These are phyloP conservation scores for Nemania sp. DNA, from an alignment of 2,329 filamentous ascomycete genomes.

Conservation along the genomic window DNA sequence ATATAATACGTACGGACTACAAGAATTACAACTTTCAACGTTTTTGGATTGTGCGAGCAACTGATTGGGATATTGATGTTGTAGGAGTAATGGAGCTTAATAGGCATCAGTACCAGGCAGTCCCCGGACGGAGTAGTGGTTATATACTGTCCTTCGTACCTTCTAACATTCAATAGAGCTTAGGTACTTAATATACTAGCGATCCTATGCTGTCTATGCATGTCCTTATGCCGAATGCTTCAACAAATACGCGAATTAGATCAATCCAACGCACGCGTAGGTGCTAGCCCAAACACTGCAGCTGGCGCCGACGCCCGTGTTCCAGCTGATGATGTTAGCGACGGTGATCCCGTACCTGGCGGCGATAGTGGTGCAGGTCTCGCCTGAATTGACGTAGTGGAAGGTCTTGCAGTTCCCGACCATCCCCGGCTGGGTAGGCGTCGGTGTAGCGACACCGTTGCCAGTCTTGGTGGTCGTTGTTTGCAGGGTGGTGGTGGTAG, in stretches of 20 bases:
- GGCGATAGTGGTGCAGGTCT: constrained; percentile 13
- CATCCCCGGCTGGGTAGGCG: constrained; percentile 15
- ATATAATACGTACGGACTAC: too few species aligned
- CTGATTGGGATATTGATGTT: too few species aligned
- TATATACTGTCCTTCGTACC: too few species aligned
- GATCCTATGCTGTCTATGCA: constrained; percentile 3
- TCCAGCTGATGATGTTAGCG: constrained; percentile 18
- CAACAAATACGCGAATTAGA: constrained; percentile 2
- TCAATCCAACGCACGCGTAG: constrained; percentile 5
- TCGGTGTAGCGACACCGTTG: constrained; percentile 18
- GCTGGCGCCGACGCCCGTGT: constrained; percentile 8
- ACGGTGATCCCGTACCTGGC: background rate
- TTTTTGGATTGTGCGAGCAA: too few species aligned
- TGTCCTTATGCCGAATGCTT: constrained; percentile 6
- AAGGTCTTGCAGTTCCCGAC: constrained; percentile 19
- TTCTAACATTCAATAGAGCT: too few species aligned
- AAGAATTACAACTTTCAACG: too few species aligned
- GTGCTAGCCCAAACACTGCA: constrained; percentile 4
- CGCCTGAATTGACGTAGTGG: constrained; percentile 1
- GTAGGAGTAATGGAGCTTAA: too few species aligned
- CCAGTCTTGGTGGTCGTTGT: constrained; percentile 10
- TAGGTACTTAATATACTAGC: too few species aligned
- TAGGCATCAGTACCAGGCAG: too few species aligned
- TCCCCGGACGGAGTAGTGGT: too few species aligned
- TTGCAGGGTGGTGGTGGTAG: constrained; percentile 4